phyloP scores from a whole-genome alignment of 768 basidiomycete species.

The Mrakia hoshinonis region DNA sequence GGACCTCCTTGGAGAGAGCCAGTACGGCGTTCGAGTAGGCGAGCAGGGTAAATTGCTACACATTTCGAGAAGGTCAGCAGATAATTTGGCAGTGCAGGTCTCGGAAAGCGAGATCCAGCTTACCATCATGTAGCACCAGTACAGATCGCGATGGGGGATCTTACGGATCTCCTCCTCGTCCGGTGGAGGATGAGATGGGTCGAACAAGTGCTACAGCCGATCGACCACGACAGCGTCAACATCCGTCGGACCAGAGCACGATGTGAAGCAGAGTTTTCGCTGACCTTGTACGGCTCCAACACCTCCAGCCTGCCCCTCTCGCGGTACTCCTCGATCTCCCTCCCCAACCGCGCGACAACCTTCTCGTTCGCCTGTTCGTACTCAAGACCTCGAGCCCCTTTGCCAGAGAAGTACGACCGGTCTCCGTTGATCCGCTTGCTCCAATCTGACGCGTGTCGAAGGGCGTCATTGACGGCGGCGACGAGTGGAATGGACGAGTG shows the following conservation, averaged over 20 bases:
- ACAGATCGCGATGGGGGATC: constrained; percentile 28
- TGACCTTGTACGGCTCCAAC: constrained; percentile 27
- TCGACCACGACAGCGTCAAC: background rate
- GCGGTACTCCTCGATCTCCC: background rate
- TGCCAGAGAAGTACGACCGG: constrained; percentile 18
- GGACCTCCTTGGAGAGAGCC: constrained; percentile 10
- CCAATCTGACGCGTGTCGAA: constrained; percentile 11
- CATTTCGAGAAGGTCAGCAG: constrained; percentile 6
- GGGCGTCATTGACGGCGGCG: constrained; percentile 4
- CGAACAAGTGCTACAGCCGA: constrained; percentile 27
- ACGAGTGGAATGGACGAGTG: constrained; percentile 25
- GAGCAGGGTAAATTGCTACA: background rate
- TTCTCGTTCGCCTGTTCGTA: constrained; percentile 17
- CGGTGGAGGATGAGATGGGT: constrained; percentile 14
- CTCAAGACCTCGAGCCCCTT: background rate
- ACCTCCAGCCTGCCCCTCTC: constrained; percentile 18
- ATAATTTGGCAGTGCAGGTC: no score
- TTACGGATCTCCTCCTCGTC: constrained; percentile 5
- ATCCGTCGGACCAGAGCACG: no score
- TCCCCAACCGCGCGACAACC: background rate
- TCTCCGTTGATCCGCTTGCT: constrained; percentile 22
- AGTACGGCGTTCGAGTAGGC: constrained; percentile 18
- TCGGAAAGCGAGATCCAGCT: background rate
- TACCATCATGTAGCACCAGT: constrained; percentile 22
- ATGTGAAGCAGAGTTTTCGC: no score